Evolutionary conservation across 1,284 basidiomycete genomes (phyloP).

Genomic region (Gastroboletus turbinatus): DNA sequence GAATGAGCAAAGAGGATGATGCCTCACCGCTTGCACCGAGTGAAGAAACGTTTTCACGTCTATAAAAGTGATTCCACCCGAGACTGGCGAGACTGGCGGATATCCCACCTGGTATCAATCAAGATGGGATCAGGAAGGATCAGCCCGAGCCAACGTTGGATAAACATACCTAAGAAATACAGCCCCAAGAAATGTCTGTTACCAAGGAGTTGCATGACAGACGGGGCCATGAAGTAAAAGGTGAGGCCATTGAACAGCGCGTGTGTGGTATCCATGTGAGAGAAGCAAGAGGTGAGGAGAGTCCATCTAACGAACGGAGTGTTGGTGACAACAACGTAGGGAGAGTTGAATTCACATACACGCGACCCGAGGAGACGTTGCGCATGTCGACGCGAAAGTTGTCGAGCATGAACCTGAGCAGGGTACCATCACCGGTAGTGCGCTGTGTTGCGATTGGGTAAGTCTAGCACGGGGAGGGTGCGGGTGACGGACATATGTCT

Average conservation of each 20-base stretch:
- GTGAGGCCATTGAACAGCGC: conserved; percentile 79
- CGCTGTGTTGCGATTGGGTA: conserved; percentile 15
- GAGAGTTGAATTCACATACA: conserved; percentile 45
- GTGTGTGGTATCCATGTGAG: conserved; percentile 63
- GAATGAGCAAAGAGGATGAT: neutral
- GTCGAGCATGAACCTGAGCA: conserved; percentile 58
- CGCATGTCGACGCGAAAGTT: conserved; percentile 68
- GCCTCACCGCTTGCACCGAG: conserved; percentile 74
- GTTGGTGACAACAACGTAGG: conserved; percentile 2
- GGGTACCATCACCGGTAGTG: conserved; percentile 45
- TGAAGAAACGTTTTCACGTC: conserved; percentile 47
- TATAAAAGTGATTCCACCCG: conserved; percentile 50
- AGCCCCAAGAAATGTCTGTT: conserved; percentile 70
- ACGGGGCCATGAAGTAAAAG: conserved; percentile 77
- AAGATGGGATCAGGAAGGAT: neutral
- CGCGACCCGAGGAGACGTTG: conserved; percentile 68
- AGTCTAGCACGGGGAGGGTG: neutral
- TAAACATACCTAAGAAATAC: conserved; percentile 66
- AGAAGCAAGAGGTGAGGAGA: conserved; percentile 73
- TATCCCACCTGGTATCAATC: conserved; percentile 53
- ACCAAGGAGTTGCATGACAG: conserved; percentile 69
- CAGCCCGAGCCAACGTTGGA: neutral
- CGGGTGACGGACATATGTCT: conserved; percentile 38
- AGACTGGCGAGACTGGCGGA: conserved; percentile 62
- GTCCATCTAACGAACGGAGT: conserved; percentile 64